Evolutionary conservation across 345 rosid species (phyloP), one percentile per base, ranked within the genome.

Genomic region (Sisymbrium irio): DNA sequence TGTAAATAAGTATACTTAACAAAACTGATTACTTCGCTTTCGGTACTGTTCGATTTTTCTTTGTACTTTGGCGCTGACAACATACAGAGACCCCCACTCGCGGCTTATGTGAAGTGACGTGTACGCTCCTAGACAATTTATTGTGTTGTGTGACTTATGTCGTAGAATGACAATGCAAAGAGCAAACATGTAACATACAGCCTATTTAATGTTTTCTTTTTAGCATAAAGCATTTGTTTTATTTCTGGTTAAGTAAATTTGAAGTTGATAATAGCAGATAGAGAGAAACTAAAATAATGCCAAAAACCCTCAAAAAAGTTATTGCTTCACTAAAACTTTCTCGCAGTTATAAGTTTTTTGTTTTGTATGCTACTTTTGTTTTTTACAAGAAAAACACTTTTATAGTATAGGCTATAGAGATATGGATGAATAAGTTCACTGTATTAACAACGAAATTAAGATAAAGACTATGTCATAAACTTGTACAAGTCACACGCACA

Each of bases 21-120:
- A n/a, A n/a, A n/a, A n/a, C n/a, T 65, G 59, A 59, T 55, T 64
- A 45, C 58, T 69, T 69, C 65, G 75, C 75, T 68, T 76, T 69
- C 69, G 69, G 75, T 76, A 62, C 74, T 51, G 70, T 53, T 69
- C 50, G 57, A 11, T 69, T 53, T 65, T 51, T 51, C 69, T 75
- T 45, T 62, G 75, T 62, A 76, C 79, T 69, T 68, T 54, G 59
- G 74, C 4, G 41, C 71, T 67, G 67, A 75, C 49, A 25, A 49
- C 49, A 75, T 51, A 49, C 13, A 3, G 5, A 13, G 8, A 12
- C 3, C 50, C 50, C 63, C 74, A 75, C 74, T 32, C 70, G 74
- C 64, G 27, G 3, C 18, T 51, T 25, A 11, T 53, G 50, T 50
- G 51, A 60, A 25, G 35, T 76, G 70, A 62, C 35, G n/a, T 61